Evolutionary conservation across 352 stramenopile genomes (phyloP), one percentile per base, ranked within the genome.

Genomic region (Poterioochromonas sp.): DNA sequence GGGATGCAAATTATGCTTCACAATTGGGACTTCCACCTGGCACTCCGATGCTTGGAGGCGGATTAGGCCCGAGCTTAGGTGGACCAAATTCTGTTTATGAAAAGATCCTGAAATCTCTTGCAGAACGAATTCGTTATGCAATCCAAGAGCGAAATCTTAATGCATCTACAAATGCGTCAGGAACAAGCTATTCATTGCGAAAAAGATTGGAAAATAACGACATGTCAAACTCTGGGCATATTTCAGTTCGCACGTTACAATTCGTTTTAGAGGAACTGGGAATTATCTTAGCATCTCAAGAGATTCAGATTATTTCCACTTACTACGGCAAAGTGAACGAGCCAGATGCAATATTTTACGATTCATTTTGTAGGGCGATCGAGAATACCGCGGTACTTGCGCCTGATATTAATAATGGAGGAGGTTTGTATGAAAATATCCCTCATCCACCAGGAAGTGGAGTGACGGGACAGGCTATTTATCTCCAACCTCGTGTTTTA

Each of bases 331-430:
- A 43, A 3, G 2, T 39, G 2, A 29, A 62, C 5, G 65, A 76
- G 35, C 41, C 71, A 8, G 54, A 78, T 53, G 15, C 11, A 34
- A 20, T 78, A 18, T 63, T 41, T 39, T 78, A 78, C 47, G 43
- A 68, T 22, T 44, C 71, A 1, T 78, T 78, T 35, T 53, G 39
- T 40, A 5, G 69, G 22, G 69, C 35, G 12, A 29, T 76, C 12
- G 69, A 76, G 11, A 43, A 22, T 40, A 29, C 62, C 20, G 43
- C n/a, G n/a, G n/a, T n/a, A n/a, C n/a, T n/a, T n/a, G n/a, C n/a
- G n/a, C n/a, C n/a, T n/a, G n/a, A n/a, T n/a, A n/a, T n/a, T n/a
- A n/a, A n/a, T n/a, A n/a, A n/a, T n/a, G n/a, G n/a, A n/a, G n/a
- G n/a, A n/a, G n/a, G n/a, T n/a, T n/a, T n/a, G n/a, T n/a, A n/a